Evolutionary conservation across 2,329 filamentous ascomycete species (phyloP).

Genomic region (Fusarium devonianum): DNA sequence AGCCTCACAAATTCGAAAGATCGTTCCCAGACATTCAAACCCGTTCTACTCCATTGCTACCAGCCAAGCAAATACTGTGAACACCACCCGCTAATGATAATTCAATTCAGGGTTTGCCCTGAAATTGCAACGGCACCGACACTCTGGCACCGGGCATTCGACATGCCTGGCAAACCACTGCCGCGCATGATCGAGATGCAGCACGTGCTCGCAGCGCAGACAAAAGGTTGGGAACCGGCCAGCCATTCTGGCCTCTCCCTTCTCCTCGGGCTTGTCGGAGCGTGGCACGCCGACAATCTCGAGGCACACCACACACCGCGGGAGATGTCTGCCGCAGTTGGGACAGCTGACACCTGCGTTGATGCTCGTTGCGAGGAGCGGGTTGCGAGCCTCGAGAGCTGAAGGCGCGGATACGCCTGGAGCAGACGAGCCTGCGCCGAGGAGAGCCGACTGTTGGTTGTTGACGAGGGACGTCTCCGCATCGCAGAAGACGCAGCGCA

Average conservation of each 20-base stretch:
- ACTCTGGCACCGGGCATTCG: slow-evolving; percentile 74
- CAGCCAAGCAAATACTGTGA: background rate
- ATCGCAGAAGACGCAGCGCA: slow-evolving; percentile 81
- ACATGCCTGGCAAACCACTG: slow-evolving; percentile 71
- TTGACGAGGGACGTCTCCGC: slow-evolving; percentile 61
- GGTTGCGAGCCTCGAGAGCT: slow-evolving; percentile 55
- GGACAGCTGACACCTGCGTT: slow-evolving; percentile 70
- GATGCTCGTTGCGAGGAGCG: slow-evolving; percentile 64
- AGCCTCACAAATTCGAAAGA: background rate
- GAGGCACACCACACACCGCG: slow-evolving; percentile 72
- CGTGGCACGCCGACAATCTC: slow-evolving; percentile 71
- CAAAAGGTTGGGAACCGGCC: slow-evolving; percentile 74
- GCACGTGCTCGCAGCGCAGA: slow-evolving; percentile 70
- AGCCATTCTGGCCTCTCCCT: slow-evolving; percentile 57
- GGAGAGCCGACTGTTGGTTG: slow-evolving; percentile 35
- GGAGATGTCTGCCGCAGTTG: slow-evolving; percentile 71
- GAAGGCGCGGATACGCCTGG: slow-evolving; percentile 35
- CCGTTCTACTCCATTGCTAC: background rate
- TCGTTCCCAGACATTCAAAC: background rate
- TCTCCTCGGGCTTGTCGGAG: slow-evolving; percentile 63
- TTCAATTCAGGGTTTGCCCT: slow-evolving; percentile 65
- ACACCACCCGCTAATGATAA: slow-evolving; percentile 50
- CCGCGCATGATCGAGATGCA: slow-evolving; percentile 71
- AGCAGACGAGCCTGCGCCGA: slow-evolving; percentile 17
- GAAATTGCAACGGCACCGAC: slow-evolving; percentile 70